phyloP scores from a whole-genome alignment of 2,329 filamentous ascomycete genomes.

The Xylaria digitata region DNA sequence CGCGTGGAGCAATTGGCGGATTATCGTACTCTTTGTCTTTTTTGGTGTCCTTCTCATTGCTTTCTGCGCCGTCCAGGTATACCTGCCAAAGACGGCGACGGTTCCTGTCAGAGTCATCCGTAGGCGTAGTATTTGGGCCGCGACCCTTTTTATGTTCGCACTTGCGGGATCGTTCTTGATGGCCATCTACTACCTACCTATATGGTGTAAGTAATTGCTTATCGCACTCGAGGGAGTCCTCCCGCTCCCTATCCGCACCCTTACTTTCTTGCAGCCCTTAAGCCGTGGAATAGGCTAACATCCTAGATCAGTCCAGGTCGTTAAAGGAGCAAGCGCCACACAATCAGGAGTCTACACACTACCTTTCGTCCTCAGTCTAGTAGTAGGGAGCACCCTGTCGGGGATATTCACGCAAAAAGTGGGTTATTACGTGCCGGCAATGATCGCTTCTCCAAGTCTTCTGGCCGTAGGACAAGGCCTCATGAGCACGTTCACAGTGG shows the following conservation, averaged over 20 bases:
- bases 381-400: conserved; percentile 62
- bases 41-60: conserved; percentile 59
- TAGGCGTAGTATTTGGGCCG: conserved; percentile 65
- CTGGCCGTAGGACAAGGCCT: conserved; percentile 66
- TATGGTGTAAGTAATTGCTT: conserved; percentile 58
- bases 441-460: conserved; percentile 63
- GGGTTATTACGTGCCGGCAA: conserved; percentile 70
- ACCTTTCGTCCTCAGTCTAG: conserved; percentile 66
- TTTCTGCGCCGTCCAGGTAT: conserved; percentile 64
- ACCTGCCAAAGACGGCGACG: conserved; percentile 66
- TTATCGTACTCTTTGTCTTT: conserved; percentile 65
- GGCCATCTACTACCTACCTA: conserved; percentile 64
- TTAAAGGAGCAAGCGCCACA: conserved; percentile 63
- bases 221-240: not conserved
- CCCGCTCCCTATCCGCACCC: not conserved
- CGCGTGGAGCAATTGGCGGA: conserved; percentile 63
- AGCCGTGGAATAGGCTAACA: conserved; percentile 34
- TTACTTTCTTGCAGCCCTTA: not conserved
- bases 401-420: conserved; percentile 62
- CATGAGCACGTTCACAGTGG: conserved; percentile 64
- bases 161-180: conserved; percentile 62
- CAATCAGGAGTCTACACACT: conserved; percentile 68
- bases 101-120: conserved; percentile 66
- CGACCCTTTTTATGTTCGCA: conserved; percentile 49
- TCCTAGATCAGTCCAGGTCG: conserved; percentile 60